Base-by-base conservation (phyloP, 2,329 filamentous ascomycete species). In the Colletotrichum costaricense region DNA sequence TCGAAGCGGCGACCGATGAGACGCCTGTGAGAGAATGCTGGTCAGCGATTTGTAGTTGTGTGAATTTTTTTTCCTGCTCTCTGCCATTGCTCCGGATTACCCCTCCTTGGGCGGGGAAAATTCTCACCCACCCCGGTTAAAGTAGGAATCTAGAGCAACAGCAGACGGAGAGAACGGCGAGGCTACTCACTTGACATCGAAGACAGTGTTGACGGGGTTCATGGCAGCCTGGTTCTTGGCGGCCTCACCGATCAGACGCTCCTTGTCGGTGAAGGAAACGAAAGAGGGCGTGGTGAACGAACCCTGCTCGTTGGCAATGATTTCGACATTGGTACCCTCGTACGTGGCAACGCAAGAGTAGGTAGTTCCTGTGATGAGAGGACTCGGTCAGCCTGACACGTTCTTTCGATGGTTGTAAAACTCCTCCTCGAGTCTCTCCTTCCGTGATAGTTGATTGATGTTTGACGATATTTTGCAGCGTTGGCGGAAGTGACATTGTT, bases 231-330 rank as follows among this genome's bases (percentile, higher is more conserved):
- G 95, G 91, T 99, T 99, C 94, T 98, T 99, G 84, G 97, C 97
- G 75, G 97, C 96, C 91, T 98, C 97, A 90, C 97, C 97, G 83
- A 98, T 98, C 88, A 99, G 89, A 87, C 97, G 95, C 91, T 99
- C 97, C 90, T 98, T 95, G 82, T 96, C 93, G 84, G 95, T 98
- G 92, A 99, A 99, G 81, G 95, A 97, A 84, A 99, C 97, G 90
- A 98, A 99, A 72, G 97, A 98, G 79, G 97, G 97, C 77, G 97
- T 98, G 84, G 97, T 98, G 89, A 98, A 98, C 88, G 92, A 95
- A 91, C 96, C 96, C 93, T 98, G 96, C 92, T 98, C 96, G 89
- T 98, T 98, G 93, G 96, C 96, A 86, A 98, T 98, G 91, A 99
- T 99, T 88, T 99, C 97, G 86, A 98, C 96, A 93, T 98, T 98